phyloP scores from a whole-genome alignment of 106 monocot genomes.

The Phalaenopsis equestris region DNA sequence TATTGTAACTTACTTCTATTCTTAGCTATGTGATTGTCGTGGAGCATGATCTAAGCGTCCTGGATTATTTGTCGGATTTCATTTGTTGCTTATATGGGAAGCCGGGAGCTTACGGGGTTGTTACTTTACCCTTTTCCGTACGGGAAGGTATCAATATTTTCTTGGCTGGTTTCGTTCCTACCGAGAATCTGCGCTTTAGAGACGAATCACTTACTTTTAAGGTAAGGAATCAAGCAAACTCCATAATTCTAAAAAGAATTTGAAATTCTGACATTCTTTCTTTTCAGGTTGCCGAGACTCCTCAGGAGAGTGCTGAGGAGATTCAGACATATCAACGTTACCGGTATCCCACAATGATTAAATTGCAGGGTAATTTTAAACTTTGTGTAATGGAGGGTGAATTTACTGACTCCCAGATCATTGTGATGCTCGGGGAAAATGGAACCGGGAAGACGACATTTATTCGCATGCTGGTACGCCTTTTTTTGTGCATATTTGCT shows the following conservation, averaged over 20 bases:
- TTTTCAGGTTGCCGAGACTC: conserved; percentile 89
- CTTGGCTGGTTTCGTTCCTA: conserved; percentile 89
- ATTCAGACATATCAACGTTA: conserved; percentile 92
- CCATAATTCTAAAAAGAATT: neutral
- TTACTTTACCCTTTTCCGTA: conserved; percentile 93
- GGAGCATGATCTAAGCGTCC: conserved; percentile 98
- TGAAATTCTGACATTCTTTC: neutral
- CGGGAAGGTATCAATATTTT: conserved; percentile 99
- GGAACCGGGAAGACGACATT: conserved; percentile 99
- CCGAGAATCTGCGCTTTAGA: conserved; percentile 91
- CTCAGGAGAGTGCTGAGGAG: conserved; percentile 96
- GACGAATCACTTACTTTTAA: conserved; percentile 93
- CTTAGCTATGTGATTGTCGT: conserved; percentile 97
- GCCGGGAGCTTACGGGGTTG: conserved; percentile 98
- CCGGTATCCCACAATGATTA: conserved; percentile 87
- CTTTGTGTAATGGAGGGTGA: conserved; percentile 82
- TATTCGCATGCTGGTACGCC: conserved; percentile 94
- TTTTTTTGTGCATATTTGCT: neutral
- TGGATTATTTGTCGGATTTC: conserved; percentile 97
- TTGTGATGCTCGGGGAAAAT: conserved; percentile 99
- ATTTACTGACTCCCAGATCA: conserved; percentile 98
- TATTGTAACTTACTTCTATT: neutral
- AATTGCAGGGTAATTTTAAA: conserved; percentile 90
- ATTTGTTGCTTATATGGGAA: conserved; percentile 98
- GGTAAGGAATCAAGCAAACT: conserved; percentile 14